These are phyloP conservation scores for Boletus rufocinnamomeus DNA, from an alignment of 768 basidiomycete species.

Conservation along the genomic window DNA sequence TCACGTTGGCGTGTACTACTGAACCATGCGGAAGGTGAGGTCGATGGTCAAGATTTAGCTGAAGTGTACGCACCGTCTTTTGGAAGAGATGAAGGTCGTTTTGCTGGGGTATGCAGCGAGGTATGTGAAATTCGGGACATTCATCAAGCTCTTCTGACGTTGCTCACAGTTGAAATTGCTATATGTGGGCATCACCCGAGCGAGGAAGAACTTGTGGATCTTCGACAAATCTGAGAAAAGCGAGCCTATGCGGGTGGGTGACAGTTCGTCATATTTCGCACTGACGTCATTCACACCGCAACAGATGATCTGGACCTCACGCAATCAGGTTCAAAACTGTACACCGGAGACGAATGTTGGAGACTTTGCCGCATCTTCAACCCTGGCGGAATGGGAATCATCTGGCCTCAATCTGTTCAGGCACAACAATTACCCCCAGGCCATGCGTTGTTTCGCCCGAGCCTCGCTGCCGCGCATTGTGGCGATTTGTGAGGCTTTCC, in stretches of 20 bases:
- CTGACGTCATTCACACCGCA: neutral
- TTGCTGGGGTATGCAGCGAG: slow-evolving; percentile 59
- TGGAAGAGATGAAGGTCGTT: slow-evolving; percentile 44
- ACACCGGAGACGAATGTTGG: slow-evolving; percentile 52
- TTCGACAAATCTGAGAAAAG: too few relatives aligned
- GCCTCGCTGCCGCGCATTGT: slow-evolving; percentile 48
- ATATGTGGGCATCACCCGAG: slow-evolving; percentile 72
- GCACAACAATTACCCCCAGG: slow-evolving; percentile 46
- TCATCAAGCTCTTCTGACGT: neutral
- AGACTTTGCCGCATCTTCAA: slow-evolving; percentile 55
- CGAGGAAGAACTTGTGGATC: too few relatives aligned
- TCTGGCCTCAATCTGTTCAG: slow-evolving; percentile 44
- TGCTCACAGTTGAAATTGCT: slow-evolving; percentile 57
- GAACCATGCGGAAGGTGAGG: slow-evolving; percentile 37
- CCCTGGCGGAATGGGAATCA: slow-evolving; percentile 46
- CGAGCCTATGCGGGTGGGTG: slow-evolving; percentile 56
- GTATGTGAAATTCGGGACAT: slow-evolving; percentile 33
- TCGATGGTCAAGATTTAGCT: slow-evolving; percentile 13
- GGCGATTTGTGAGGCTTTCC: slow-evolving; percentile 52
- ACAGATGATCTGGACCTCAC: slow-evolving; percentile 54
- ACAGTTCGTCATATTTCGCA: neutral
- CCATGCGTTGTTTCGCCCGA: too few relatives aligned
- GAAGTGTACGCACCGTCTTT: slow-evolving; percentile 45
- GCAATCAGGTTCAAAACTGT: slow-evolving; percentile 48
- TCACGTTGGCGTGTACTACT: slow-evolving; percentile 64